Evolutionary conservation across 2,329 filamentous ascomycete species (phyloP), one percentile per base, ranked within the genome.

Genomic region (Sarocladium kiliense): DNA sequence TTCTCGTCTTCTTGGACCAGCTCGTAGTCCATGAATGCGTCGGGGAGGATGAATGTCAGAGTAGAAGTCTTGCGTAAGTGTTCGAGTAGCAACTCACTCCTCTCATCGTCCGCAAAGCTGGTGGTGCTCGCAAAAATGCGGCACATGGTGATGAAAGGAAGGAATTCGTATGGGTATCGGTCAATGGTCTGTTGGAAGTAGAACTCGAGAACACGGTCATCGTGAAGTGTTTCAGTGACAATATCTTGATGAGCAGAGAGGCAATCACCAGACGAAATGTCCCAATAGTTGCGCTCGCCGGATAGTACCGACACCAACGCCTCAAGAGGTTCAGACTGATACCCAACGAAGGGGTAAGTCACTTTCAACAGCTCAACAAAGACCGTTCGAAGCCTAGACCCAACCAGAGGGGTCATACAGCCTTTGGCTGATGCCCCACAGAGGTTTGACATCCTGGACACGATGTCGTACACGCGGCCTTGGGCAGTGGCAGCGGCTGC

Each of bases 1-100:
- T 94, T 92, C 57, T 94, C 89, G 60, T 96, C 90, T 70, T 97
- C 92, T 54, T 88, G 85, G 37, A 88, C 85, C 12, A 92, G 83
- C 58, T 86, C 82, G 62, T 95, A 97, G 34, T 81, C 82, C 41
- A 80, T 79, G 66, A 96, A 96, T 30, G 80, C 71, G 0, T 79
- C 71, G 0, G 89, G 86, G n/a, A 96, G 78, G 12, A 80, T 76
- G 61, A 95, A 86, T 26, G 93, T 96, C 55, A 97, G 82, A 6
- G 82, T 87, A 1, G 84, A 80, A 54, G 91, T 87, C 56, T 77
- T 79, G 56, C 86, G 81, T 12, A 97, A 75, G 55, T 87, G 75
- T n/a, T 79, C 74, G 36, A 87, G 70, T 10, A 91, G 77, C 41
- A 77, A 63, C 58, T 84, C 73, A 79, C 65, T 66, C 27, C 63